These are phyloP conservation scores for Sporothrix curviconia DNA, from an alignment of 2,329 filamentous ascomycete species.

Conservation along the genomic window DNA sequence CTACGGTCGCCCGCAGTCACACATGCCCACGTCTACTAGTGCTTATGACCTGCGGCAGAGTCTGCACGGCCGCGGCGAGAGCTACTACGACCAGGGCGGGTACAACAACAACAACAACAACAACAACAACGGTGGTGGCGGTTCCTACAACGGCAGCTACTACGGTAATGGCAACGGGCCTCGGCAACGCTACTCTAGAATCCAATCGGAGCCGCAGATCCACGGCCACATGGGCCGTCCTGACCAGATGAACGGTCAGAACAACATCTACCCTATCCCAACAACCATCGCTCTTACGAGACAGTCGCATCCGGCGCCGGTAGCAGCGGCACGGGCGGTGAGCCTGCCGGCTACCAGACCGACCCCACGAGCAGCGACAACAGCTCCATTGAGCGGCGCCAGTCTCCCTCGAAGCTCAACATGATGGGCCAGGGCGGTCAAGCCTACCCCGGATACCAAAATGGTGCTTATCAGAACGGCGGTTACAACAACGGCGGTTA, in stretches of 20 bases:
- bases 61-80: conserved; percentile 30
- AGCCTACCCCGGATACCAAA: background rate
- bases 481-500: conserved; percentile 1
- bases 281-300: conserved; percentile 77
- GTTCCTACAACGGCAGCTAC: conserved; percentile 25
- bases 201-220: conserved; percentile 42
- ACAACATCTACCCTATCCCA: conserved; percentile 45
- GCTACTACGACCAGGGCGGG: conserved; percentile 38
- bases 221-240: conserved; percentile 31
- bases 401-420: conserved; percentile 19
- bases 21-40: conserved; percentile 27
- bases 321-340: conserved; percentile 64
- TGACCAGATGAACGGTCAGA: conserved; percentile 30
- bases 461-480: background rate
- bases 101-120: conserved; percentile 38
- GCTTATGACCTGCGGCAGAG: conserved; percentile 35
- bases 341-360: conserved; percentile 72
- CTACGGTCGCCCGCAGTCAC: conserved; percentile 38
- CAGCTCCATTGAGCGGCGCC: conserved; percentile 70
- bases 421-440: conserved; percentile 35
- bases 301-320: conserved; percentile 74
- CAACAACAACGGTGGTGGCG: conserved; percentile 24
- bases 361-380: conserved; percentile 86
- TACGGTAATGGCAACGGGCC: conserved; percentile 25
- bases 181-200: conserved; percentile 34